Percentiles rank a stretch among this genome's conserved stretches.
phyloP scores from a whole-genome alignment of 805 yeast species.

The Yamadazyma laniorum region DNA sequence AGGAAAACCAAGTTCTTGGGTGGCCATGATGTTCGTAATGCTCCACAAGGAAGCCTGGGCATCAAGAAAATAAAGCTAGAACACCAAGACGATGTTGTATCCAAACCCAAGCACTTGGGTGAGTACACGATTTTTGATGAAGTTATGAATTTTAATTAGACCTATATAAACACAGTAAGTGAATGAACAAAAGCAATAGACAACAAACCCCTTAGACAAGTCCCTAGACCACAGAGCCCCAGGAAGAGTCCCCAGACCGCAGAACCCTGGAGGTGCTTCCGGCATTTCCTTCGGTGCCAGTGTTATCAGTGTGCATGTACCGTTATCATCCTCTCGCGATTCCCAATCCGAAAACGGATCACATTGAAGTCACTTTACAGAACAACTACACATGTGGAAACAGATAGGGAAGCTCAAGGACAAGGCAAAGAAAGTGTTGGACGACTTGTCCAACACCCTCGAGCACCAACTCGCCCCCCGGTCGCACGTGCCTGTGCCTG shows the following conservation, averaged over 20 bases:
- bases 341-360: no score
- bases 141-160: slow-evolving; percentile 2
- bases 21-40: neutral
- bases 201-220: no score
- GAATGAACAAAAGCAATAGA: no score
- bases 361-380: no score
- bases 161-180: no score
- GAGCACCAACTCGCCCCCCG: slow-evolving; percentile 6
- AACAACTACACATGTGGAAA: slow-evolving; percentile 9
- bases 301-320: no score
- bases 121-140: slow-evolving; percentile 8
- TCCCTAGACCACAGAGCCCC: no score
- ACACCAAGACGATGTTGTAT: neutral
- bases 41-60: no score
- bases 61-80: slow-evolving; percentile 5
- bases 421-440: slow-evolving; percentile 12
- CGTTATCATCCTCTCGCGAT: no score
- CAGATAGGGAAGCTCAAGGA: slow-evolving; percentile 13
- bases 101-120: neutral
- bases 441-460: slow-evolving; percentile 12
- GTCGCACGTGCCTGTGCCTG: slow-evolving; percentile 11
- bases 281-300: no score
- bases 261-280: no score
- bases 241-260: no score
- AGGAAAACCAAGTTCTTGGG: slow-evolving; percentile 7